Evolutionary conservation across 805 yeast genomes (phyloP), one percentile per base, ranked within the genome.

Genomic region (Pichia exigua): DNA sequence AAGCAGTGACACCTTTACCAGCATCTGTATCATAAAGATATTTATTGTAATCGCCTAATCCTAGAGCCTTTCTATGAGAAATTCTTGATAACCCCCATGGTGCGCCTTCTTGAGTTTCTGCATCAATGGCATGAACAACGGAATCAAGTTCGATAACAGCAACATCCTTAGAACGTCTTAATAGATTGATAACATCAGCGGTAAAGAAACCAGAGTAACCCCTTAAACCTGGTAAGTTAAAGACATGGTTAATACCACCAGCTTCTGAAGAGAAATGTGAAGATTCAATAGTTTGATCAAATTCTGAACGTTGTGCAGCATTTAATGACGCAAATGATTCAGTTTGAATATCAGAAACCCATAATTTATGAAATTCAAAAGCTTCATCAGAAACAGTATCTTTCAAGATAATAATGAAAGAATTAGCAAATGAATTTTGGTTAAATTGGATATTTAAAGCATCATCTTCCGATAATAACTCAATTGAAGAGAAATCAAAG

Each of bases 61-160:
- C 79, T 63, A 85, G 74, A 18, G 83, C 75, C 52, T 82, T 79
- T 69, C 91, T 79, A 72, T 89, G 96, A 26, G 96, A 86, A 54
- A 90, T 81, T 75, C 97, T 81, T 26, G 95, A 87, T 57, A 90
- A 77, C 61, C 97, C 97, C 97, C 97, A 90, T 45, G 96, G 95
- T 28, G 96, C 91, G 56, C 90, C 90, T 57, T 78, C 77, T 72
- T 89, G 94, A 54, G 79, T 76, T 55, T 81, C 78, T 48, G 82
- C 76, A 59, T 81, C 83, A 48, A 71, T 73, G 28, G 89, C 80
- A 55, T 74, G 71, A 50, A 88, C 96, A 55, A 74, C 68, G 1
- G 91, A 83, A 65, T 88, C 96, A 61, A 73, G 70, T 73, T 88
- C 96, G 54, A 88, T 74, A 56, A 74, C 73, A 28, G 77, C 77